Percentiles rank a stretch among this genome's conserved stretches.
These are phyloP conservation scores for Cladosporium cucumerinum DNA, from an alignment of 2,329 filamentous ascomycete species.

Conservation along the genomic window DNA sequence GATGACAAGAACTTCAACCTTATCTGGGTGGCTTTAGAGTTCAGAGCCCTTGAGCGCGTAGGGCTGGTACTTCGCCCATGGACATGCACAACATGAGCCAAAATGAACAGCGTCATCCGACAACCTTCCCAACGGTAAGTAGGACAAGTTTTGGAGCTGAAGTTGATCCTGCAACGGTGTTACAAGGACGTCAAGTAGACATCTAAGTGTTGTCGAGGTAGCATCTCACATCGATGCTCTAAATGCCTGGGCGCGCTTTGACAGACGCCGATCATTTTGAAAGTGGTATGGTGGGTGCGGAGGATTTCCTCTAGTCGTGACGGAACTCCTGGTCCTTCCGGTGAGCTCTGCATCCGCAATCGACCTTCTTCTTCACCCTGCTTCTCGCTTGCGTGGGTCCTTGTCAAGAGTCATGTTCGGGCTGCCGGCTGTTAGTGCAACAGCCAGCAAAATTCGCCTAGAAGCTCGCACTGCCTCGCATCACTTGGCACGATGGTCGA, in stretches of 20 bases:
- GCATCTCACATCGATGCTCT: background rate
- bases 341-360: background rate
- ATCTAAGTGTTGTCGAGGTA: background rate
- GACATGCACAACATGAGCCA: background rate
- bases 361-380: background rate
- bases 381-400: background rate
- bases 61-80: background rate
- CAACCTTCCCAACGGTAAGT: background rate
- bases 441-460: background rate
- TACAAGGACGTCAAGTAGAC: background rate
- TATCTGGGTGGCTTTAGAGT: background rate
- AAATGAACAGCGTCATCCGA: background rate
- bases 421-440: background rate
- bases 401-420: background rate
- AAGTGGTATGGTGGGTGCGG: background rate
- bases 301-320: background rate
- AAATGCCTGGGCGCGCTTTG: background rate
- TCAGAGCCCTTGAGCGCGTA: background rate
- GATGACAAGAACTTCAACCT: background rate
- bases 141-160: background rate
- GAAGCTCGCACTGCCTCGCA: background rate
- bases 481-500: background rate
- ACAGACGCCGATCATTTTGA: background rate
- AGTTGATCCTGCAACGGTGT: background rate
- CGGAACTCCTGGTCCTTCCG: background rate